A percentile compares a stretch with the other conserved stretches of the same genome.
phyloP scores from a whole-genome alignment of 805 yeast genomes.

The Saturnispora dispora region DNA sequence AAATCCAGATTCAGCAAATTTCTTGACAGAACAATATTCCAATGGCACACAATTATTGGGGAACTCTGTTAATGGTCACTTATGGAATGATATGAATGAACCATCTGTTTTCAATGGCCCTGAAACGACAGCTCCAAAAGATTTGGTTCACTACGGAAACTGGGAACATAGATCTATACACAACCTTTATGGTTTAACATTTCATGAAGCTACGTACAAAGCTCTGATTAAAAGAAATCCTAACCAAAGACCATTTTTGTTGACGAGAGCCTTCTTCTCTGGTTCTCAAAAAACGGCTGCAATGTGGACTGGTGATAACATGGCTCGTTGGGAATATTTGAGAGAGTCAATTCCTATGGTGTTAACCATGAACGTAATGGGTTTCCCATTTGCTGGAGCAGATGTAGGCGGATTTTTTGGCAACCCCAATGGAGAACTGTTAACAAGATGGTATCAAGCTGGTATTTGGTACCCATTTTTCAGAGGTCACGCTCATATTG shows the following conservation, averaged over 20 bases:
- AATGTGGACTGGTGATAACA: conserved; percentile 97
- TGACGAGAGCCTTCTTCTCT: conserved; percentile 79
- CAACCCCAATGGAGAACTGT: conserved; percentile 70
- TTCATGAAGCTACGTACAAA: conserved; percentile 70
- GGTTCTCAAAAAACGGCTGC: conserved; percentile 92
- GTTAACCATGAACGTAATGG: conserved; percentile 68
- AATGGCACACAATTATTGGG: conserved; percentile 39
- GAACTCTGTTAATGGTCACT: conserved; percentile 53
- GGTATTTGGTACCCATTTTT: conserved; percentile 96
- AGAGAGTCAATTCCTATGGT: conserved; percentile 79
- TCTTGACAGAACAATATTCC: conserved; percentile 50
- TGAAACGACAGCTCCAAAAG: conserved; percentile 84
- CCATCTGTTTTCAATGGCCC: conserved; percentile 95
- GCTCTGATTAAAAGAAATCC: conserved; percentile 47
- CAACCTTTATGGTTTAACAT: conserved; percentile 72
- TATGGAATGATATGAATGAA: conserved; percentile 99
- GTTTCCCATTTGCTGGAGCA: conserved; percentile 90
- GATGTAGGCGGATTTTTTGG: conserved; percentile 98
- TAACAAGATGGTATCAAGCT: conserved; percentile 91
- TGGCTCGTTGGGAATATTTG: conserved; percentile 85
- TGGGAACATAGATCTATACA: conserved; percentile 92
- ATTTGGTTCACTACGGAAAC: conserved; percentile 63
- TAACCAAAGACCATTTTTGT: conserved; percentile 68
- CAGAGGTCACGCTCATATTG: conserved; percentile 95
- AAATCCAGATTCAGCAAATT: conserved; percentile 47